Percentiles rank a stretch among this genome's conserved stretches.
These are phyloP conservation scores for Nevesoporus exiguus DNA, from an alignment of 768 basidiomycete species.

Conservation along the genomic window DNA sequence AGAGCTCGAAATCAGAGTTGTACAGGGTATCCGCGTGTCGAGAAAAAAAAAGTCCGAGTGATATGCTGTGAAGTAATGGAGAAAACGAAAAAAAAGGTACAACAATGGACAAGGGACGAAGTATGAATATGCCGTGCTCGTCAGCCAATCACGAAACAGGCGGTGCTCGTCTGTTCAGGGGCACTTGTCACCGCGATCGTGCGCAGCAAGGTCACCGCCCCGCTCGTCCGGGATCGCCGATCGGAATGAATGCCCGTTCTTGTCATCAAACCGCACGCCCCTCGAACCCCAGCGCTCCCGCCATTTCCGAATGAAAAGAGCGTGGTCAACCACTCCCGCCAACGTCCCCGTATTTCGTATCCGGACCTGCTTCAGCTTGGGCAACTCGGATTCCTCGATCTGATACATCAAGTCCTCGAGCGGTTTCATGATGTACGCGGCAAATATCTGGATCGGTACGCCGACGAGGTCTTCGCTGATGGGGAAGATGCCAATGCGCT, in stretches of 20 bases:
- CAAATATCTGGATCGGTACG: constrained; percentile 38
- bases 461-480: constrained; percentile 35
- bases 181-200: background rate
- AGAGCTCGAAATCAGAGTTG: no score
- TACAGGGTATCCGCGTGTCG: background rate
- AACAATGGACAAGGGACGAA: no score
- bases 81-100: no score
- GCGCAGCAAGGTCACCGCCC: background rate
- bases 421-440: constrained; percentile 39
- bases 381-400: constrained; percentile 35
- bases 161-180: background rate
- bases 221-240: background rate
- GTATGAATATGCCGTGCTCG: no score
- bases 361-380: constrained; percentile 36
- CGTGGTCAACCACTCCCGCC: constrained; percentile 30
- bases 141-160: background rate
- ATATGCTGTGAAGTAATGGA: no score
- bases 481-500: constrained; percentile 45
- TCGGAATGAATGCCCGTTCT: constrained; percentile 26
- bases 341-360: constrained; percentile 41
- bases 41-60: background rate
- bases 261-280: constrained; percentile 33
- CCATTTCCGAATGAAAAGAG: constrained; percentile 29
- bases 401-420: constrained; percentile 38
- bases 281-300: constrained; percentile 25